Base-by-base conservation (phyloP, 2,329 filamentous ascomycete species). In the Aphanocladium album region DNA sequence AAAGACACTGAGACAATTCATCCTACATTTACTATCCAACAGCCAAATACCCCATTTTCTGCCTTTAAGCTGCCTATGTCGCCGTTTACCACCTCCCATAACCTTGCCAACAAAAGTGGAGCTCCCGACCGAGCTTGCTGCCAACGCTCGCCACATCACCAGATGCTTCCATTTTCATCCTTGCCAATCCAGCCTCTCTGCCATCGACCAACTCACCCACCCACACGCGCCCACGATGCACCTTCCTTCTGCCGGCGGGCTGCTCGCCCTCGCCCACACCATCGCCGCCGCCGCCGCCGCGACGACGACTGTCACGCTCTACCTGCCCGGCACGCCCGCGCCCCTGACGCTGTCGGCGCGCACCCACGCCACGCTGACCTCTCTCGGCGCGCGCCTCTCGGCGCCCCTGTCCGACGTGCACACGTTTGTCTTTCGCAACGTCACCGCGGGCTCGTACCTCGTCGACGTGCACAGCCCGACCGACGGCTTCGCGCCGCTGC, bases 391-490 rank as follows among this genome's bases (percentile, higher is more conserved):
- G 35, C 65, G 71, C 63, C 67, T 71, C 69, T 67, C 82, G 27
- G 86, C 89, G 14, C 87, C 87, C 11, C 77, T 96, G 11, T 86
- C 87, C 14, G 77, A 82, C 45, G 74, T 80, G 67, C 89, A 90
- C 72, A 86, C 84, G 25, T 91, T 97, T 70, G 80, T 85, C 64
- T 96, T 97, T 79, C 76, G 75, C 65, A 87, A 92, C 67, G 80
- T 96, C 57, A 81, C 83, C 5, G 72, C 81, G 0, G 89, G 88
- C 1, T 90, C 87, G 61, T 97, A 97, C 73, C 83, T 98, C 6
- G 86, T 89, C 52, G 91, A 95, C 66, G 81, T 98, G 53, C 86
- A 93, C 76, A 88, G 87, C 71, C 77, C 83, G 30, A 89, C 90
- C 60, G 86, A 89, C 73, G 81, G 81, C 57, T 98, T 97, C 72